Conservation (phyloP, 164 flowering plant genomes). For the Vitis vinifera region DNA sequence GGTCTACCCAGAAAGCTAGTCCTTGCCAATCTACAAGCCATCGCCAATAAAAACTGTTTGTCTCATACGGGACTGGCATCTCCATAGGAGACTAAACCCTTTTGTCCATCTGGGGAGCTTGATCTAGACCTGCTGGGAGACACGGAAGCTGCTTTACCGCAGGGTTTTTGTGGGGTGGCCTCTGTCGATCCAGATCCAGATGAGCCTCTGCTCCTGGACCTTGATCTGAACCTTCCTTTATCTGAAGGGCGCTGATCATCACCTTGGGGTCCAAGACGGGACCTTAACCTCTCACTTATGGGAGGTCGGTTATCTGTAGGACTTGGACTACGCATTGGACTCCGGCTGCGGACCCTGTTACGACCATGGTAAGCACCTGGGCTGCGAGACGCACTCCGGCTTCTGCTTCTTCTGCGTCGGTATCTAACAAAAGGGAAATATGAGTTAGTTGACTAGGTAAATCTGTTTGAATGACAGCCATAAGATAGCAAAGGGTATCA, state of each 20-base stretch:
- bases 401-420: constrained; percentile 41
- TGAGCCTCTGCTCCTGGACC: constrained; percentile 38
- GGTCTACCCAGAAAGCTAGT: too few relatives aligned
- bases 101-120: constrained; percentile 48
- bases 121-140: constrained; percentile 48
- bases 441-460: not conserved
- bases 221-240: constrained; percentile 26
- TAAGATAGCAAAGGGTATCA: not conserved
- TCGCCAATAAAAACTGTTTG: not conserved
- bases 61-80: constrained; percentile 39
- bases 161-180: constrained; percentile 23
- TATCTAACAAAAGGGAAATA: constrained; percentile 22
- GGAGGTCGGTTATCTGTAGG: constrained; percentile 38
- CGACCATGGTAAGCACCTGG: constrained; percentile 38
- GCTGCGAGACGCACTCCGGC: constrained; percentile 54
- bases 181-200: constrained; percentile 44
- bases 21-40: too few relatives aligned
- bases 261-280: constrained; percentile 52
- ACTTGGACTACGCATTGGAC: constrained; percentile 40
- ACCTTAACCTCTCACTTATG: constrained; percentile 48
- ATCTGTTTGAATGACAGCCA: not conserved
- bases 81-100: constrained; percentile 60
- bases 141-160: constrained; percentile 13
- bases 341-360: constrained; percentile 33
- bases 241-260: constrained; percentile 22